These are phyloP conservation scores for Tetrahymena borealis DNA, from an alignment of 73 alveolate species.

Conservation along the genomic window DNA sequence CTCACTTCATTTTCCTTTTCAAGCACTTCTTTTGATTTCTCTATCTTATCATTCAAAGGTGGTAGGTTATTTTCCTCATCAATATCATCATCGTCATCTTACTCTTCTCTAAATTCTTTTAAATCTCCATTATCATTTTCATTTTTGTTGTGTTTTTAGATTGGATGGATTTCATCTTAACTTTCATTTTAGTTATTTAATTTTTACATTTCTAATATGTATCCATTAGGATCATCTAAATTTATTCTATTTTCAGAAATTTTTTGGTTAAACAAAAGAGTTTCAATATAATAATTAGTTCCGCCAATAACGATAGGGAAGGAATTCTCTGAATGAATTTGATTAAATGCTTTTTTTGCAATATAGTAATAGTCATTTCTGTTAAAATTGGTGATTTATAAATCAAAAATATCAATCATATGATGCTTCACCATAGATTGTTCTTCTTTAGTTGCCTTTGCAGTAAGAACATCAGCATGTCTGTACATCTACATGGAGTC, in stretches of 20 bases:
- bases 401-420: constrained; percentile 50
- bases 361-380: constrained; percentile 1
- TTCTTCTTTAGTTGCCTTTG: constrained; percentile 70
- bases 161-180: neutral
- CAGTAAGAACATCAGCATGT: constrained; percentile 71
- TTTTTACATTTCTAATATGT: neutral
- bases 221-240: neutral
- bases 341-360: constrained; percentile 30
- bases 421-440: constrained; percentile 38
- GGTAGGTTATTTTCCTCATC: constrained; percentile 7
- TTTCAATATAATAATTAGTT: constrained; percentile 70
- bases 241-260: neutral
- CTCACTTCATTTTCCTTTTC: neutral
- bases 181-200: neutral
- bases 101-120: neutral
- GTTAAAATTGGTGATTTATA: constrained; percentile 43
- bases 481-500: constrained; percentile 78
- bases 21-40: neutral
- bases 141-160: neutral
- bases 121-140: neutral
- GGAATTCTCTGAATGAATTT: constrained; percentile 20
- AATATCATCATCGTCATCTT: constrained; percentile 4
- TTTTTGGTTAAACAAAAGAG: constrained; percentile 48
- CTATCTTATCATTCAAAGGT: neutral
- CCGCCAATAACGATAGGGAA: constrained; percentile 71